Evolutionary conservation across 495 filamentous ascomycete species (phyloP).

Genomic region (Xylaria palmicola): DNA sequence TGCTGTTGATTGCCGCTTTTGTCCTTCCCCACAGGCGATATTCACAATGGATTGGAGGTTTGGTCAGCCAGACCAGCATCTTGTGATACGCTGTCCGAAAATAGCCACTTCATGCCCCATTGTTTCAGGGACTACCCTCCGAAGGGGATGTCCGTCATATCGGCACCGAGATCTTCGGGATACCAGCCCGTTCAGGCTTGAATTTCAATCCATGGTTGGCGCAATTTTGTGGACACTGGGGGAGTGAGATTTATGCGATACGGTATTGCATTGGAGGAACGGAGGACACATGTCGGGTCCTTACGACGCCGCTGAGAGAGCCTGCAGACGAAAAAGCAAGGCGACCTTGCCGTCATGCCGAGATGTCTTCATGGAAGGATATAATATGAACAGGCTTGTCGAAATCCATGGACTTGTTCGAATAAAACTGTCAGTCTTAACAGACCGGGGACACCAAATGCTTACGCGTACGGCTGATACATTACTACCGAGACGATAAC

Average conservation of each 20-base stretch:
- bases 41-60: neutral
- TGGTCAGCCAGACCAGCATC: constrained; percentile 1
- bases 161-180: neutral
- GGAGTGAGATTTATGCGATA: neutral
- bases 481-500: neutral
- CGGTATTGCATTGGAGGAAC: neutral
- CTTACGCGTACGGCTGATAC: no score
- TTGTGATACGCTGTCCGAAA: constrained; percentile 5
- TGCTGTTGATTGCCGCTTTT: neutral
- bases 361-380: neutral
- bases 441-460: no score
- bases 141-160: constrained; percentile 11
- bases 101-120: neutral
- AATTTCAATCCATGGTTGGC: neutral
- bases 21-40: neutral
- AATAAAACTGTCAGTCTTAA: no score
- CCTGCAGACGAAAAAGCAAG: neutral
- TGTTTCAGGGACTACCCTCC: neutral
- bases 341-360: neutral
- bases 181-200: neutral
- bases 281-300: neutral
- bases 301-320: neutral
- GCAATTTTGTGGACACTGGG: no score
- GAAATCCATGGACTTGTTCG: no score
- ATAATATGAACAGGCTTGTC: no score